Evolutionary conservation across 352 stramenopile species (phyloP).

Genomic region (Phytophthora ohioensis): DNA sequence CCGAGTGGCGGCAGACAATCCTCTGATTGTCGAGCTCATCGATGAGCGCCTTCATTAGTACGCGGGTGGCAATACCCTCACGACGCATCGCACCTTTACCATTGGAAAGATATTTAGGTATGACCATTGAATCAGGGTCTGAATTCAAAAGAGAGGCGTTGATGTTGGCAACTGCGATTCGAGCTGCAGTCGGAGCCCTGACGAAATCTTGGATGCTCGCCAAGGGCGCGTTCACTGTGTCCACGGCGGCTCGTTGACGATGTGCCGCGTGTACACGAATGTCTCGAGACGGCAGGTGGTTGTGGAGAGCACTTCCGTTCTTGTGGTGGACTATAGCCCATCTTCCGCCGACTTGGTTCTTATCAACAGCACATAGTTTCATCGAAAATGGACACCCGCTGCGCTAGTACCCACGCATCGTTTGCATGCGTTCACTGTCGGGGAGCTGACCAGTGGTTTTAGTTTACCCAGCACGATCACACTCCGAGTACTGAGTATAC

Average conservation of each 20-base stretch:
- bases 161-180: neutral
- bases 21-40: neutral
- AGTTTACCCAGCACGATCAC: neutral
- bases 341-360: neutral
- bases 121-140: neutral
- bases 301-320: neutral
- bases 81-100: neutral
- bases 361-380: neutral
- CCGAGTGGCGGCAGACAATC: neutral
- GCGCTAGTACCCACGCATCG: neutral
- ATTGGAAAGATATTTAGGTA: neutral
- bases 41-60: neutral
- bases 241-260: neutral
- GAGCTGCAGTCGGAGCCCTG: neutral
- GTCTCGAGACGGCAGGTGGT: neutral
- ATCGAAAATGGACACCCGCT: constrained; percentile 7
- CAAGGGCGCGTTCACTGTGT: neutral
- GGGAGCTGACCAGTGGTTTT: constrained; percentile 2
- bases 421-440: neutral
- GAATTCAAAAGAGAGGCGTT: neutral
- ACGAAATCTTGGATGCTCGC: neutral
- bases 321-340: neutral
- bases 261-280: constrained; percentile 1
- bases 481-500: constrained; percentile 7
- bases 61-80: neutral